Evolutionary conservation across 129 eudicot species (phyloP).

Genomic region (Saposhnikovia divaricata): DNA sequence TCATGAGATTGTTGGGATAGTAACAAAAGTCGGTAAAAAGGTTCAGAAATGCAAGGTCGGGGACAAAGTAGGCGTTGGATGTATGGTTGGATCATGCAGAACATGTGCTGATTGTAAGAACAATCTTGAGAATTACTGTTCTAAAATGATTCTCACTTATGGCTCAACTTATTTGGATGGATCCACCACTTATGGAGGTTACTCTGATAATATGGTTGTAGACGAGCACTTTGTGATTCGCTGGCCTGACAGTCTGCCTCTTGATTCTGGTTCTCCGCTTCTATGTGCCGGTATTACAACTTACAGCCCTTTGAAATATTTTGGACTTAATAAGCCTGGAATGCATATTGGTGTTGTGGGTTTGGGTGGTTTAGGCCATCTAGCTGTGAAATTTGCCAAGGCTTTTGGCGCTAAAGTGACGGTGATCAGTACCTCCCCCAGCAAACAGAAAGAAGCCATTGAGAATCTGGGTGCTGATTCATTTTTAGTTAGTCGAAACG

Average conservation of each 20-base stretch:
- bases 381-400: constrained; percentile 23
- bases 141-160: constrained; percentile 17
- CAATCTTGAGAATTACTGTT: constrained; percentile 22
- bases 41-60: constrained; percentile 22
- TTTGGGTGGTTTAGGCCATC: constrained; percentile 22
- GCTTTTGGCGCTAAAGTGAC: constrained; percentile 24
- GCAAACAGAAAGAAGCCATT: constrained; percentile 17
- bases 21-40: constrained; percentile 17
- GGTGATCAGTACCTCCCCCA: constrained; percentile 20
- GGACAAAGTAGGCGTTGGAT: constrained; percentile 20
- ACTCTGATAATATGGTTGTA: constrained; percentile 18
- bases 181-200: constrained; percentile 21
- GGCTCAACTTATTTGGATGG: constrained; percentile 14
- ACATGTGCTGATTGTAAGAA: constrained; percentile 6
- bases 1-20: constrained; percentile 19
- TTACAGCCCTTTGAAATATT: constrained; percentile 22
- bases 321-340: constrained; percentile 15
- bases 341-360: constrained; percentile 25
- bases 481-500: constrained; percentile 7
- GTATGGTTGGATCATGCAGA: constrained; percentile 14
- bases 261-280: constrained; percentile 23
- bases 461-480: constrained; percentile 20
- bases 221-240: constrained; percentile 17
- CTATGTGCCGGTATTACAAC: constrained; percentile 20
- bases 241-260: constrained; percentile 22